Evolutionary conservation across 1,284 basidiomycete genomes (phyloP).

Genomic region (Trichosporon asahii): DNA sequence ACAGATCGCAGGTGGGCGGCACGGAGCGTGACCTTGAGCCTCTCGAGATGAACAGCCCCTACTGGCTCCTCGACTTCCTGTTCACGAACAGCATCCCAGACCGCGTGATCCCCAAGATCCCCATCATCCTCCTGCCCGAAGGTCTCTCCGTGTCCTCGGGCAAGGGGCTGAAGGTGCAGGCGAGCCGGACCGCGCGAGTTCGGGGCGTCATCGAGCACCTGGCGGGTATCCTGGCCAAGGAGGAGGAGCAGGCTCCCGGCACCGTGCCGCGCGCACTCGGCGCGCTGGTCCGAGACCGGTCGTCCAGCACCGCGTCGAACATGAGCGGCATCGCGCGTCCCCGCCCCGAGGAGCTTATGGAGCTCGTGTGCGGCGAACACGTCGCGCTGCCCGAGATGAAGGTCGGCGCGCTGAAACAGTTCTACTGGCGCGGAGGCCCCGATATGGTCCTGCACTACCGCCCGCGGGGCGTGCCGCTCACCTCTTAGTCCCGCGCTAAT

Average conservation of each 20-base stretch:
- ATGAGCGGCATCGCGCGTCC: constrained; percentile 17
- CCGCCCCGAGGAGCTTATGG: constrained; percentile 70
- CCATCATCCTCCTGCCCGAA: constrained; percentile 79
- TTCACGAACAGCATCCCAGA: constrained; percentile 58
- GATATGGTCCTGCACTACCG: constrained; percentile 83
- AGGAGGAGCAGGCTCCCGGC: constrained; percentile 8
- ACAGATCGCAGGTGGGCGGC: constrained; percentile 66
- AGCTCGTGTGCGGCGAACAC: constrained; percentile 80
- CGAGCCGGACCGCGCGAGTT: constrained; percentile 27
- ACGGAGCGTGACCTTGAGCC: constrained; percentile 63
- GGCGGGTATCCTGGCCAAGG: constrained; percentile 8
- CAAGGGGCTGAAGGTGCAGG: constrained; percentile 22
- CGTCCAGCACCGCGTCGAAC: constrained; percentile 15
- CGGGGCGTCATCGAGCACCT: constrained; percentile 23
- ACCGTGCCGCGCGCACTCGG: background rate
- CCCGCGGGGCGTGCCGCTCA: constrained; percentile 51
- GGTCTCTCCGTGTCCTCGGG: constrained; percentile 30
- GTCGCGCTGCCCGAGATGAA: constrained; percentile 80
- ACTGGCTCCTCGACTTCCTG: constrained; percentile 86
- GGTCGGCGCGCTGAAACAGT: constrained; percentile 80
- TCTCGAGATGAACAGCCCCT: constrained; percentile 74
- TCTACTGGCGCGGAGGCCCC: constrained; percentile 71
- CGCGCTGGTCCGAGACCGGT: constrained; percentile 14
- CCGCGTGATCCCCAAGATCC: constrained; percentile 66
- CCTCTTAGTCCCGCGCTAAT: background rate